Percentiles rank a stretch among this genome's conserved stretches.
These are phyloP conservation scores for Adiantum capillusveneris DNA, from an alignment of 75 land plant genomes.

Conservation along the genomic window DNA sequence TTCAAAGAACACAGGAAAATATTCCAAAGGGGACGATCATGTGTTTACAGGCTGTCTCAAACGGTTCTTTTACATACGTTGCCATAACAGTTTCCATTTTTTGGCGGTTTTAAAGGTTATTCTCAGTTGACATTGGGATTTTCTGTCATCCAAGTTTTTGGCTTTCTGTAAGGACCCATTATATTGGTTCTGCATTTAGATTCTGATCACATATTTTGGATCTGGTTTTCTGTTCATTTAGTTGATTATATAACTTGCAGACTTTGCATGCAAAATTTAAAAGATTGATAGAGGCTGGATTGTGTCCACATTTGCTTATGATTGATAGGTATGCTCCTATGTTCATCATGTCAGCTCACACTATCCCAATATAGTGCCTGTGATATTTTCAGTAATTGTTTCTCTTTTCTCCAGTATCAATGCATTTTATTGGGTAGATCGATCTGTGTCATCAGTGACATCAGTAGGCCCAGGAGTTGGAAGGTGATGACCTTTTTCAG, in stretches of 20 bases:
- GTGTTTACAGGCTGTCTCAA: conserved; percentile 52
- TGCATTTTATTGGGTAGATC: conserved; percentile 77
- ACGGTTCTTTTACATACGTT: conserved; percentile 60
- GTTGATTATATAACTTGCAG: not conserved
- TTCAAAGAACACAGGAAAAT: too few relatives aligned
- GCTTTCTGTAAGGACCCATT: not conserved
- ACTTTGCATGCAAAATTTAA: not conserved
- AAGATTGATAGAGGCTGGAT: not conserved
- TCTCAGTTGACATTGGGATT: not conserved
- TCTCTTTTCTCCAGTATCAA: conserved; percentile 53
- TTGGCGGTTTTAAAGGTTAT: conserved; percentile 67
- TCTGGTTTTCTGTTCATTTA: not conserved
- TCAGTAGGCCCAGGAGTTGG: conserved; percentile 6
- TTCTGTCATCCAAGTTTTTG: not conserved
- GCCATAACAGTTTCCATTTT: conserved; percentile 68
- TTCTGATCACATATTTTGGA: not conserved
- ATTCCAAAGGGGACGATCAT: conserved; percentile 43
- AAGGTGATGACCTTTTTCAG: too few relatives aligned
- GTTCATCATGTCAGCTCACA: too few relatives aligned
- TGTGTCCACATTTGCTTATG: conserved; percentile 1
- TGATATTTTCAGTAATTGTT: too few relatives aligned
- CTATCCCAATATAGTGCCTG: too few relatives aligned
- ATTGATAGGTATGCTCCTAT: conserved; percentile 10
- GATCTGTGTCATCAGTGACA: conserved; percentile 22
- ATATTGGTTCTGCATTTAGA: not conserved